Evolutionary conservation across 2,329 filamentous ascomycete genomes (phyloP).

Genomic region (Talaromyces islandicus): DNA sequence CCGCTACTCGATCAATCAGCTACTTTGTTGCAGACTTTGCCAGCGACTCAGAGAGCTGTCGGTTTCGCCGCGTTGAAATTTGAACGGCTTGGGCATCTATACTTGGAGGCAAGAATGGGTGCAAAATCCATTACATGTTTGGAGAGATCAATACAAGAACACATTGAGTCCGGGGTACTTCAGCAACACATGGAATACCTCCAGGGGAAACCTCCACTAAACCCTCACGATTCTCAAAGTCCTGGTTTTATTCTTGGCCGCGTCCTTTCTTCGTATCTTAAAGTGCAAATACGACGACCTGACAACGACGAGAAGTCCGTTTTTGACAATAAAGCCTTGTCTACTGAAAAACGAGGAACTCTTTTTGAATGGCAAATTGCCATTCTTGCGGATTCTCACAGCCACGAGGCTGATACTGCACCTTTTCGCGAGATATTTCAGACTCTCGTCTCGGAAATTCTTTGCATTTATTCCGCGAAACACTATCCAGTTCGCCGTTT

Average conservation of each 20-base stretch:
- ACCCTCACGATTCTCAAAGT: constrained; percentile 28
- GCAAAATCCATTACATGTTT: constrained; percentile 33
- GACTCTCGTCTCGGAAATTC: constrained; percentile 23
- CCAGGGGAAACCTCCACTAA: constrained; percentile 19
- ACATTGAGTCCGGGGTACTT: constrained; percentile 33
- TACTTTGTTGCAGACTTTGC: constrained; percentile 28
- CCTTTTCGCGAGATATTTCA: constrained; percentile 22
- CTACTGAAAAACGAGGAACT: constrained; percentile 21
- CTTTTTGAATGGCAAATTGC: constrained; percentile 34
- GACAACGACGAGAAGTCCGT: constrained; percentile 18
- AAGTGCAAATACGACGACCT: constrained; percentile 28
- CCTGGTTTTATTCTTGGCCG: constrained; percentile 31
- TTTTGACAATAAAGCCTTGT: constrained; percentile 27
- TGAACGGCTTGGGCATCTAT: constrained; percentile 38
- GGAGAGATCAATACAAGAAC: constrained; percentile 33
- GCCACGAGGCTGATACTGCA: constrained; percentile 21
- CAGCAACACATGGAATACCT: constrained; percentile 22
- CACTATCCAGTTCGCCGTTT: constrained; percentile 31
- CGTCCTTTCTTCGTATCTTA: constrained; percentile 30
- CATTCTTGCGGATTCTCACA: constrained; percentile 26
- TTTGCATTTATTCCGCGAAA: constrained; percentile 27
- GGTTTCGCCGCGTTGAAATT: constrained; percentile 40
- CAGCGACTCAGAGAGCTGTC: constrained; percentile 26
- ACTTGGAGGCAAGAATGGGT: constrained; percentile 31
- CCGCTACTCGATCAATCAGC: constrained; percentile 37